Evolutionary conservation across 1,284 basidiomycete genomes (phyloP), one percentile per base, ranked within the genome.

Genomic region (Austroboletus olivaceoglutinosus): DNA sequence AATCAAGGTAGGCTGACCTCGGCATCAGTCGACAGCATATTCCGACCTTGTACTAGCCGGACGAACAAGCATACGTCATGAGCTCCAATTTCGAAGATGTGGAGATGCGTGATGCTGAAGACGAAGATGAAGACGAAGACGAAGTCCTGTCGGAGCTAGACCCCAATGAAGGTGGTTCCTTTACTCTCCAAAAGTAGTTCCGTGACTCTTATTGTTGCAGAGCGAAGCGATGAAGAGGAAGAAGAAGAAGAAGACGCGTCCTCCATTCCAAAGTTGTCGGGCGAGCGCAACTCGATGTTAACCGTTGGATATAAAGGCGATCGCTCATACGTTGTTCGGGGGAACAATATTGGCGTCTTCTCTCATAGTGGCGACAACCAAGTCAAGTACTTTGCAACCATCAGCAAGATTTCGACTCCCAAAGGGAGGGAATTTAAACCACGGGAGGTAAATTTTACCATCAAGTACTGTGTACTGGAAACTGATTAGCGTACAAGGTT

Each of bases 301-400:
- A 92, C 91, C 3, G 88, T 99, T 40, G 97, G 97, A 6, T 96
- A 98, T 80, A 96, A 93, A 73, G 92, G 94, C 57, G 93, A 98
- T 64, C 80, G 93, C 34, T 95, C 96, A 12, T 98, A 96, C 62
- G 96, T 99, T 52, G 89, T 95, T 21, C 87, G 97, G 38, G 96
- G 95, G 34, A 89, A 90, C 72, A 94, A 91, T 70, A 98, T 99
- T 56, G 97, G 97, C 18, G 93, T 98, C n/a, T 99, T 99, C 75
- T 86, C 83, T 57, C 90, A 93, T 68, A 81, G 84, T 8, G 81
- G 78, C 33, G 89, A 91, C 50, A 81, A 87, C 61, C 77, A 85
- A 60, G 83, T 98, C 66, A 89, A 91, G 67, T 97, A 94, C 69
- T 81, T 87, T 53, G 93, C 90, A 2, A 91, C 91, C 13, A 97